A percentile compares a stretch with the other conserved stretches of the same genome.
Evolutionary conservation across 2,329 filamentous ascomycete species (phyloP).

Genomic region (Thielaviopsis populi): DNA sequence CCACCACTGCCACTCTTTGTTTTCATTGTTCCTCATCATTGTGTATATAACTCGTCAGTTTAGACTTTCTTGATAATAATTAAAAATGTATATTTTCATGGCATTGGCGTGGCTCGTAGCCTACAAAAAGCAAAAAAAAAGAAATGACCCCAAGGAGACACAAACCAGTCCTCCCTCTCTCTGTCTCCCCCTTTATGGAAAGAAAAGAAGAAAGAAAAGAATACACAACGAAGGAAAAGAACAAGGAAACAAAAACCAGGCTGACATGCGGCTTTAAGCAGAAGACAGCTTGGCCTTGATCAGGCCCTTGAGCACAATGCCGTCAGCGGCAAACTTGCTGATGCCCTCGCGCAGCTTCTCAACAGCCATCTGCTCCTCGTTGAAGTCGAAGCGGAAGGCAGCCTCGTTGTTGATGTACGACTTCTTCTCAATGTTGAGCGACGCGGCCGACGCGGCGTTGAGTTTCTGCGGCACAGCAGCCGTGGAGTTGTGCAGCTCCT

Average conservation of each 20-base stretch:
- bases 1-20: no score
- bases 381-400: conserved; percentile 95
- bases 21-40: no score
- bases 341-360: conserved; percentile 99
- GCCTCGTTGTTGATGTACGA: conserved; percentile 81
- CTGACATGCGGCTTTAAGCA: conserved; percentile 21
- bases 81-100: conserved; percentile 6
- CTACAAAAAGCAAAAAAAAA: neutral
- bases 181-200: no score
- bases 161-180: no score
- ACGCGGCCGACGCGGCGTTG: conserved; percentile 47
- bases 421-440: conserved; percentile 72
- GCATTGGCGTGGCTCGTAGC: neutral
- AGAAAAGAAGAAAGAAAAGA: neutral
- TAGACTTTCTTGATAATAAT: neutral
- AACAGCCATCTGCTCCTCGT: conserved; percentile 98
- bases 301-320: conserved; percentile 82
- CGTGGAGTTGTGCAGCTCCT: conserved; percentile 78
- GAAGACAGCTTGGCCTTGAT: conserved; percentile 66
- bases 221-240: neutral
- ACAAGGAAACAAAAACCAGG: neutral
- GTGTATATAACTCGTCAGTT: neutral
- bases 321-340: conserved; percentile 97
- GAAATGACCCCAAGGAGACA: no score
- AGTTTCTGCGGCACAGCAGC: conserved; percentile 86